Evolutionary conservation across 331 rosid species (phyloP).

Genomic region (Cydonia oblonga): DNA sequence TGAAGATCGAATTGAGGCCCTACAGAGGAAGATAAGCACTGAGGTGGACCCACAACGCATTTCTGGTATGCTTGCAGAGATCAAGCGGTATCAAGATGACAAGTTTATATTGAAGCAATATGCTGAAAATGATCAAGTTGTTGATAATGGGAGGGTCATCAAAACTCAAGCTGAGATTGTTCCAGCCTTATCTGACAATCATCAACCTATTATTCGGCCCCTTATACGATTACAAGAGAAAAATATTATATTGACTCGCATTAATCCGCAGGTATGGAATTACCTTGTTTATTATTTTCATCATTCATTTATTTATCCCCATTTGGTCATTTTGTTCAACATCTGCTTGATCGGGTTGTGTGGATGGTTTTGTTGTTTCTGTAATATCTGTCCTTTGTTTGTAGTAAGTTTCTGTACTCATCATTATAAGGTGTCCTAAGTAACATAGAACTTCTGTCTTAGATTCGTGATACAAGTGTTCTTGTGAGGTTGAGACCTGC

Average conservation of each 20-base stretch:
- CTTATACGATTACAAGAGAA: conserved; percentile 78
- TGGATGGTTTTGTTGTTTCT: background rate
- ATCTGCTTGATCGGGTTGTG: background rate
- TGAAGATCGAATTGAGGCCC: conserved; percentile 90
- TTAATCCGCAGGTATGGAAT: conserved; percentile 75
- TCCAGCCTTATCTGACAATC: conserved; percentile 72
- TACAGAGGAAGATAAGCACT: conserved; percentile 72
- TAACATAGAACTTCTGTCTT: conserved; percentile 9
- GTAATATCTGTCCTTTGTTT: background rate
- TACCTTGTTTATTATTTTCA: background rate
- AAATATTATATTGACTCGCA: conserved; percentile 90
- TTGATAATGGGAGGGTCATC: conserved; percentile 80
- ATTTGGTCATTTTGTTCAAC: background rate
- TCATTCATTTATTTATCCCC: background rate
- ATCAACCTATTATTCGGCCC: conserved; percentile 74
- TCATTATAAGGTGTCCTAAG: conserved; percentile 12
- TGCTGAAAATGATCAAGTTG: conserved; percentile 83
- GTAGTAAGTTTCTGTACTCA: conserved; percentile 1
- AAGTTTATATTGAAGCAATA: conserved; percentile 79
- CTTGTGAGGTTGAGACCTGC: conserved; percentile 99
- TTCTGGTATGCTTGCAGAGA: conserved; percentile 78
- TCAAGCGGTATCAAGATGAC: conserved; percentile 85
- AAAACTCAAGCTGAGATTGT: conserved; percentile 81
- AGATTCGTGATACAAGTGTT: conserved; percentile 99
- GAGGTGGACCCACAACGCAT: conserved; percentile 79